Base-by-base conservation (phyloP, 2,329 filamentous ascomycete species). In the Fusarium sacchari region DNA sequence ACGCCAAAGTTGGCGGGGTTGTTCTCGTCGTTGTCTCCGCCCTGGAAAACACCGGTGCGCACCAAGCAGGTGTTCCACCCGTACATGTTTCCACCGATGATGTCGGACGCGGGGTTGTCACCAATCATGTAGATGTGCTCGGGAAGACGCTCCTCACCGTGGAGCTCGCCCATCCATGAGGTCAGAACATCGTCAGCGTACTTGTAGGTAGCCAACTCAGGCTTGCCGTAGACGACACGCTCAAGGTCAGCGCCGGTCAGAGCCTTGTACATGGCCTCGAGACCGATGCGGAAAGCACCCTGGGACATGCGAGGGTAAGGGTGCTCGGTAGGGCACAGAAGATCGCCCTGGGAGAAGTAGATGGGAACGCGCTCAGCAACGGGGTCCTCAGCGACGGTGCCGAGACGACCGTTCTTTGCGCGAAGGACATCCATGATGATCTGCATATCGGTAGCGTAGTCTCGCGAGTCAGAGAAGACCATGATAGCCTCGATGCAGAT, bases 381-480 rank as follows among this genome's bases (percentile, higher is more conserved):
- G 11, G 77, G 77, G 39, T 78, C 77, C 36, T 75, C 71, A n/a
- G 77, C 77, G 86, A 87, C 83, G 53, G 92, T 94, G 39, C 95
- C 95, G 14, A 97, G 80, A 56, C 93, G 88, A 73, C 92, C 92
- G 78, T 93, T 87, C 82, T 93, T 85, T 3, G 94, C 95, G 53
- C 96, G 86, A 7, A 97, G 85, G 17, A 97, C 83, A 80, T 98
- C 95, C 63, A 92, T 79, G 66, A 97, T 92, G 77, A 97, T 86
- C 80, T 96, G 92, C 18, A 90, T 89, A 81, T 97, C 95, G 22
- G 97, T 88, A 2, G 93, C 94, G 94, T 95, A 98, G 85, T 97
- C 95, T 66, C 95, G 90, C 6, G 95, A 94, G 81, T 97, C 95
- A 80, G 96, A 96, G 86, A 95, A 97, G 20, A 97, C 93, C 79